phyloP scores from a whole-genome alignment of 179 eudicot genomes.

The Beta corolliflora region DNA sequence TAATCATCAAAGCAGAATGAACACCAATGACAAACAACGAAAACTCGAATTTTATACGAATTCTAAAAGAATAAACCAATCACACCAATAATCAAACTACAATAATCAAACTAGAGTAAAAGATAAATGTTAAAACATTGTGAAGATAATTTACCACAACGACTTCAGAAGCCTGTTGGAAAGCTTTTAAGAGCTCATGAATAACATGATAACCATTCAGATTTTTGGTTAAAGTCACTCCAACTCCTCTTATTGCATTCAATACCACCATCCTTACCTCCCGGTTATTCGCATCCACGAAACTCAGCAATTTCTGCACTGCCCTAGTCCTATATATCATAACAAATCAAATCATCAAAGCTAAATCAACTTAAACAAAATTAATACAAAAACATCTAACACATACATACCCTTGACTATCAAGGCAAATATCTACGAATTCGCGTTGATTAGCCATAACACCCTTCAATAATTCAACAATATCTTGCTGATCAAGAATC shows the following conservation, averaged over 20 bases:
- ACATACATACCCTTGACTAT: slow-evolving; percentile 47
- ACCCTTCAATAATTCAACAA: slow-evolving; percentile 33
- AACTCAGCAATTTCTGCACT: slow-evolving; percentile 38
- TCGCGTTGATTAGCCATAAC: slow-evolving; percentile 10
- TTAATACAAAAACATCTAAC: neutral
- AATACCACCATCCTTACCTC: neutral
- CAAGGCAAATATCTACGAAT: slow-evolving; percentile 39
- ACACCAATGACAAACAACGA: no score
- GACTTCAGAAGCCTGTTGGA: slow-evolving; percentile 7
- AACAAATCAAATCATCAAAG: neutral
- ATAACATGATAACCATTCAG: slow-evolving; percentile 26
- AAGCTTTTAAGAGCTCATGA: neutral
- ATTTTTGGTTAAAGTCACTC: neutral
- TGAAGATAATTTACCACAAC: slow-evolving; percentile 18
- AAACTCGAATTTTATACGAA: no score
- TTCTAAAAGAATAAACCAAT: no score
- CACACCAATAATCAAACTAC: no score
- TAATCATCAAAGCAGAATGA: no score
- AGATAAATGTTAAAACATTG: no score
- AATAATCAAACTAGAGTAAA: no score
- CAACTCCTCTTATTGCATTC: neutral
- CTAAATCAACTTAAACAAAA: neutral
- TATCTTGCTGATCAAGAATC: slow-evolving; percentile 32
- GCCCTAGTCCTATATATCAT: slow-evolving; percentile 44
- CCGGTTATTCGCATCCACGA: neutral